Percentiles rank a stretch among this genome's conserved stretches.
These are phyloP conservation scores for Chytriomyces hyalinus DNA, from an alignment of 192 early-diverging fungal genomes.

Conservation along the genomic window DNA sequence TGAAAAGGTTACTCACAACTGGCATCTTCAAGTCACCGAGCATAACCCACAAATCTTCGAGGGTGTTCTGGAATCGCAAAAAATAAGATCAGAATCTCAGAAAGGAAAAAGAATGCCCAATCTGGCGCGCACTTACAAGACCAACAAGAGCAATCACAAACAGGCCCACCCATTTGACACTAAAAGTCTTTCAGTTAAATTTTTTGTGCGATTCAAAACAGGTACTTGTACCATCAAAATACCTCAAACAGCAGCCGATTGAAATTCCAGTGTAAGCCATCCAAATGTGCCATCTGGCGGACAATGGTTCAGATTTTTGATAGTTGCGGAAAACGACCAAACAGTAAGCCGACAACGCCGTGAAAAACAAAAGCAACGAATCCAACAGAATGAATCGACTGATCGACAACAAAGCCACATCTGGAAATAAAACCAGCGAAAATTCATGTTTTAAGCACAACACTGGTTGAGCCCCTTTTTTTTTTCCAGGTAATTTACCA, in stretches of 20 bases:
- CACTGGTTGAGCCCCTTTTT: too few relatives aligned
- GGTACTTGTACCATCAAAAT: neutral
- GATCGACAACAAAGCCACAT: slow-evolving; percentile 78
- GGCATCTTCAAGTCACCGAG: slow-evolving; percentile 70
- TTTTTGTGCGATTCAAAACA: neutral
- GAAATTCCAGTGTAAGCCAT: slow-evolving; percentile 83
- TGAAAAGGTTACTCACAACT: neutral
- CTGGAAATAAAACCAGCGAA: slow-evolving; percentile 30
- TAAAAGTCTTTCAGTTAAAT: slow-evolving; percentile 34
- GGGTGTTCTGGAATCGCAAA: slow-evolving; percentile 62
- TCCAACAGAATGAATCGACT: slow-evolving; percentile 93
- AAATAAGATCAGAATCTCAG: neutral
- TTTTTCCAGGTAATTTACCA: slow-evolving; percentile 52
- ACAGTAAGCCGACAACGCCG: slow-evolving; percentile 68
- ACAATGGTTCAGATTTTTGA: slow-evolving; percentile 71
- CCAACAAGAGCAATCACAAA: slow-evolving; percentile 91
- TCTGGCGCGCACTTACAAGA: slow-evolving; percentile 43
- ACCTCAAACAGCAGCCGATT: slow-evolving; percentile 82
- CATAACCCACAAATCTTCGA: slow-evolving; percentile 89
- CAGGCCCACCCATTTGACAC: slow-evolving; percentile 96
- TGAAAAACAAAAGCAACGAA: slow-evolving; percentile 94
- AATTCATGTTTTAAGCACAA: too few relatives aligned
- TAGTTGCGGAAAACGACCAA: slow-evolving; percentile 78
- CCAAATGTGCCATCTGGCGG: slow-evolving; percentile 88
- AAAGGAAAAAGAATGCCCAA: neutral